Percentiles rank a stretch among this genome's conserved stretches.
These are phyloP conservation scores for Arthrobotrys musiformis DNA, from an alignment of 2,329 filamentous ascomycete genomes.

Conservation along the genomic window DNA sequence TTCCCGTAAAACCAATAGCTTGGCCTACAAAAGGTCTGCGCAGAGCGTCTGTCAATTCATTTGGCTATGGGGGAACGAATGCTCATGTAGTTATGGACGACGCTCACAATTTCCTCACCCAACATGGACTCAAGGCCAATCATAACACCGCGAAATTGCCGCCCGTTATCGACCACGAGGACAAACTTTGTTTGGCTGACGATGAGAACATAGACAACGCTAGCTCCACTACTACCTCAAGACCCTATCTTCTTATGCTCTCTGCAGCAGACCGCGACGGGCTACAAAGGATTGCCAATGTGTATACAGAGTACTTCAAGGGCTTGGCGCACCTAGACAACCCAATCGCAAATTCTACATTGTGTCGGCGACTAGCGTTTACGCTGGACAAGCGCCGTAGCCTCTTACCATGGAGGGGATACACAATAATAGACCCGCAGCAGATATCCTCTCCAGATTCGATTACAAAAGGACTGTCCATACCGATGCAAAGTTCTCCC, in stretches of 20 bases:
- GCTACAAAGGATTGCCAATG: not conserved
- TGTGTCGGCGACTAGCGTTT: slow-evolving; percentile 6
- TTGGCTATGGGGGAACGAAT: slow-evolving; percentile 61
- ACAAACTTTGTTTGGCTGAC: not conserved
- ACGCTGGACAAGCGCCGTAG: slow-evolving; percentile 21
- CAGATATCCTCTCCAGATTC: not conserved
- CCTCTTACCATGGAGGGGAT: slow-evolving; percentile 24
- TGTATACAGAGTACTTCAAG: not conserved
- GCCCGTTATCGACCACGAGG: not conserved
- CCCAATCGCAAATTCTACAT: not conserved
- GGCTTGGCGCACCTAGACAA: not conserved
- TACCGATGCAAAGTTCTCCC: not conserved
- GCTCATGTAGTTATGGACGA: slow-evolving; percentile 32
- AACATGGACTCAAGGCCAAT: not conserved
- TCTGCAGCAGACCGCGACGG: slow-evolving; percentile 31
- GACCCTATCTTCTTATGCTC: slow-evolving; percentile 15
- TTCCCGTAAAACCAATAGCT: slow-evolving; percentile 1
- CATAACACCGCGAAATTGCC: not conserved
- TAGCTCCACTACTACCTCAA: not conserved
- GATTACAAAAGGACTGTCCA: not conserved
- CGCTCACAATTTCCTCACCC: slow-evolving; percentile 1
- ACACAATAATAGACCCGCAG: not conserved
- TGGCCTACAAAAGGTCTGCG: slow-evolving; percentile 19
- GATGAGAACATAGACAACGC: not conserved
- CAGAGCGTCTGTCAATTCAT: slow-evolving; percentile 59